Percentiles rank a stretch among this genome's conserved stretches.
phyloP scores from a whole-genome alignment of 257 asterid genomes.

The Fraxinus americana region DNA sequence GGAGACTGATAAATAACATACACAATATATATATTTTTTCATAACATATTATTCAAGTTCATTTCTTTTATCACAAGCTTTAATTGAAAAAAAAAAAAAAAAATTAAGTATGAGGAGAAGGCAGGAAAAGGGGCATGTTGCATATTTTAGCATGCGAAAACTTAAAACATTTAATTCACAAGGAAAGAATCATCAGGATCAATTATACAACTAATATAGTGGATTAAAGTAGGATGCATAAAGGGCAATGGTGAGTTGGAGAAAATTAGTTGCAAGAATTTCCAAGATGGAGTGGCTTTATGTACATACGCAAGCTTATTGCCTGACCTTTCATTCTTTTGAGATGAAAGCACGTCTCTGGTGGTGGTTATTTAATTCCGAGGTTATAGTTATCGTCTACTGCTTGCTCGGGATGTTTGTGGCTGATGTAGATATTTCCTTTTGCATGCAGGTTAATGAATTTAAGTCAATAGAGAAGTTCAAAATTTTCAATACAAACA shows the following conservation, averaged over 20 bases:
- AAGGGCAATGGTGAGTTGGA: not conserved
- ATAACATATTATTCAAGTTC: not conserved
- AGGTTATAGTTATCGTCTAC: slow-evolving; percentile 14
- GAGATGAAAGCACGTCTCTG: not conserved
- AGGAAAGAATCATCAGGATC: not conserved
- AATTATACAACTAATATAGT: not conserved
- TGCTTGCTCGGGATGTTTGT: slow-evolving; percentile 21
- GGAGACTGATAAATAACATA: not conserved
- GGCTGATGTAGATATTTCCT: slow-evolving; percentile 19
- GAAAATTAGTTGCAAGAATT: not conserved
- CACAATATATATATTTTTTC: not conserved
- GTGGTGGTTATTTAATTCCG: slow-evolving; percentile 5
- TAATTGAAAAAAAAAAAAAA: not conserved
- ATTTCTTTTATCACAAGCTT: not conserved
- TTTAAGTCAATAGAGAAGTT: slow-evolving; percentile 98
- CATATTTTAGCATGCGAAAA: not conserved
- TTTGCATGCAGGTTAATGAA: slow-evolving; percentile 69
- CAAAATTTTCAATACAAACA: slow-evolving; percentile 98
- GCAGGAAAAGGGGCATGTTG: not conserved
- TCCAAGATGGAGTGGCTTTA: not conserved
- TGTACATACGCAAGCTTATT: not conserved
- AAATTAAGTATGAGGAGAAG: not conserved
- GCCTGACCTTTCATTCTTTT: not conserved
- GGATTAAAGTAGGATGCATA: not conserved
- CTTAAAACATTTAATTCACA: not conserved